Base-by-base conservation (phyloP, 176 grass and related monocot species). In the Oryza meyeriana region DNA sequence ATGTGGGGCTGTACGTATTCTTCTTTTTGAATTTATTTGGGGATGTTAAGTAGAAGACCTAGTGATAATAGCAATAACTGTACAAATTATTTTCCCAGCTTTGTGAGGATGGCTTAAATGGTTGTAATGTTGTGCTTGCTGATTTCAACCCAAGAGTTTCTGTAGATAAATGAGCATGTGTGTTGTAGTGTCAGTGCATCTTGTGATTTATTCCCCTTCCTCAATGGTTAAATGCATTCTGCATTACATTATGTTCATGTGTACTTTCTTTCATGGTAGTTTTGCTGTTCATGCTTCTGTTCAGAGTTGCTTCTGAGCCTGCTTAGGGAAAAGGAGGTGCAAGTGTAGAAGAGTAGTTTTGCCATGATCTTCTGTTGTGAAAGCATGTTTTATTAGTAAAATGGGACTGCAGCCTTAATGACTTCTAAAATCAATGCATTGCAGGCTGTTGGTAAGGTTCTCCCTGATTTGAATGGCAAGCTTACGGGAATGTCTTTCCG, bases 381-480 rank as follows among this genome's bases (percentile, higher is more conserved):
- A 6, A 10, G 36, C 12, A 25, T 36, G 14, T 25, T 10, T 26
- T 1, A 20, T 41, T 29, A 44, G 4, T 11, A 61, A 3, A 30
- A 0, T 48, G 67, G 5, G 2, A 41, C 47, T 82, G 17, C n/a
- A 81, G 2, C 3, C 3, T 20, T 31, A 2, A 12, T 71, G 7
- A 75, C 52, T n/a, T 22, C 1, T n/a, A 61, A 5, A 25, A 28
- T 71, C 26, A 9, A 71, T 82, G 24, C 0, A 3, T 55, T 69
- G 35, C 83, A 94, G 92, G 92, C 92, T 84, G 92, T 94, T 27
- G 92, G 92, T 5, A 90, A 94, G 88, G 92, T 94, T 79, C 92
- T 94, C 48, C 92, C 92, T 77, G 88, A 79, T 35, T 79, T 94
- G 79, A 94, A 94, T 2, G 92, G 92, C 64, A 94, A 94, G 62